Percentiles rank a stretch among this genome's conserved stretches.
Conservation (phyloP, 2,329 filamentous ascomycete species). For the Mycogone perniciosa region DNA sequence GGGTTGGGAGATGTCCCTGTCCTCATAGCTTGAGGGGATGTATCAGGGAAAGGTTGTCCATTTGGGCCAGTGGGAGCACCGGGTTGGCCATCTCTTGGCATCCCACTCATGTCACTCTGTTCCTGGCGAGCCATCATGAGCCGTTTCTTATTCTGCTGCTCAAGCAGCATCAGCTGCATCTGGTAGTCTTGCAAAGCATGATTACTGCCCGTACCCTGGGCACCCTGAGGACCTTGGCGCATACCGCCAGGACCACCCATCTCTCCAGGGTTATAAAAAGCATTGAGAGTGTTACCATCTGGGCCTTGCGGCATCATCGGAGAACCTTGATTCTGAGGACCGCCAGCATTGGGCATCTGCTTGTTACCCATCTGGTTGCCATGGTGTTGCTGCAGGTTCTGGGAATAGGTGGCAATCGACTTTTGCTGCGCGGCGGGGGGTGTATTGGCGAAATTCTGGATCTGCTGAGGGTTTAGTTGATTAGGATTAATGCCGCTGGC, state of each 20-base stretch:
- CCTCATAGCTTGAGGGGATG: constrained; percentile 63
- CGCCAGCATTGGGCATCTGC: constrained; percentile 65
- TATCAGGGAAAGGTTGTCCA: constrained; percentile 58
- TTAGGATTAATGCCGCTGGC: constrained; percentile 69
- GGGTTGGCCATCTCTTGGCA: constrained; percentile 45
- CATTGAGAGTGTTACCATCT: constrained; percentile 52
- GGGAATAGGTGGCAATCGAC: constrained; percentile 80
- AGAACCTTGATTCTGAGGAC: constrained; percentile 70
- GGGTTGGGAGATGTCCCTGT: constrained; percentile 71
- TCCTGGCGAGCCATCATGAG: constrained; percentile 77
- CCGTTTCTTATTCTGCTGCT: constrained; percentile 83
- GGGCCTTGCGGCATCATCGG: constrained; percentile 73
- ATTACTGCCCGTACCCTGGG: constrained; percentile 53
- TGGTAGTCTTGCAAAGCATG: constrained; percentile 82
- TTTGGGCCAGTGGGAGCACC: constrained; percentile 51
- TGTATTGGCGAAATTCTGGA: constrained; percentile 55
- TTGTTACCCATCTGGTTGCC: constrained; percentile 75
- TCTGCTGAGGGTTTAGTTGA: constrained; percentile 68
- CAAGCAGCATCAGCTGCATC: constrained; percentile 81
- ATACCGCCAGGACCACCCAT: constrained; percentile 53
- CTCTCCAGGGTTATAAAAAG: constrained; percentile 58
- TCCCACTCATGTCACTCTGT: constrained; percentile 55
- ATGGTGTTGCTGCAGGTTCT: constrained; percentile 77
- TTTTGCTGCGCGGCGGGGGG: constrained; percentile 65
- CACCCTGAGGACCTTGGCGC: constrained; percentile 45